phyloP scores from a whole-genome alignment of 352 stramenopile genomes.

The Globisporangium solare region DNA sequence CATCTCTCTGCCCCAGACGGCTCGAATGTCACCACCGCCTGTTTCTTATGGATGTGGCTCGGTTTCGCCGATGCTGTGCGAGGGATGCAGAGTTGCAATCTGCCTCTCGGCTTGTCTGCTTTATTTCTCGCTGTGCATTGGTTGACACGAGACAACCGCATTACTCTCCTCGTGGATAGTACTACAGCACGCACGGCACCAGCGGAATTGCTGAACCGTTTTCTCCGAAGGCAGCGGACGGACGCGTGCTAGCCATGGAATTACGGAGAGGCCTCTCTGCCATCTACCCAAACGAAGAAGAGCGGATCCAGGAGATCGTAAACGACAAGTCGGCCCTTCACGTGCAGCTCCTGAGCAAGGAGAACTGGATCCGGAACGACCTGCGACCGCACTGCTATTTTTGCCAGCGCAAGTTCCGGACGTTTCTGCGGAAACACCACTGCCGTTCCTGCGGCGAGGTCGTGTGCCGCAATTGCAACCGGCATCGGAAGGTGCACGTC shows the following conservation, averaged over 20 bases:
- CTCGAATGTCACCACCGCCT: neutral
- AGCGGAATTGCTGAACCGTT: neutral
- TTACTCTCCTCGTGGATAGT: neutral
- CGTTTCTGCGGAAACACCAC: slow-evolving; percentile 74
- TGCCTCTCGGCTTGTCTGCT: no score
- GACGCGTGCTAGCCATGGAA: neutral
- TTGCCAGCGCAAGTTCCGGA: slow-evolving; percentile 70
- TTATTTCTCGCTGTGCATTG: no score
- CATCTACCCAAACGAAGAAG: slow-evolving; percentile 41
- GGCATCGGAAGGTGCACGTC: slow-evolving; percentile 46
- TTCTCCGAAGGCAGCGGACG: slow-evolving; percentile 1
- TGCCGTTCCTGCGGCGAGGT: slow-evolving; percentile 79
- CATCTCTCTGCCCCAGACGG: slow-evolving; percentile 1
- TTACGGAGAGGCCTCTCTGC: slow-evolving; percentile 49
- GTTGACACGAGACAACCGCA: neutral
- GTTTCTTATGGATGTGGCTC: neutral
- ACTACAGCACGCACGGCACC: neutral
- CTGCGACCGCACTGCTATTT: slow-evolving; percentile 71
- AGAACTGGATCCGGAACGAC: slow-evolving; percentile 76
- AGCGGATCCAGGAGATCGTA: slow-evolving; percentile 54
- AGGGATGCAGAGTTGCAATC: no score
- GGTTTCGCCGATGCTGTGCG: neutral
- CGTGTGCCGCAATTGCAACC: slow-evolving; percentile 72
- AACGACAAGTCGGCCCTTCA: slow-evolving; percentile 50
- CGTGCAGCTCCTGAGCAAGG: slow-evolving; percentile 44